phyloP scores from a whole-genome alignment of 192 early-diverging fungal species.

The Piromyces finnis region DNA sequence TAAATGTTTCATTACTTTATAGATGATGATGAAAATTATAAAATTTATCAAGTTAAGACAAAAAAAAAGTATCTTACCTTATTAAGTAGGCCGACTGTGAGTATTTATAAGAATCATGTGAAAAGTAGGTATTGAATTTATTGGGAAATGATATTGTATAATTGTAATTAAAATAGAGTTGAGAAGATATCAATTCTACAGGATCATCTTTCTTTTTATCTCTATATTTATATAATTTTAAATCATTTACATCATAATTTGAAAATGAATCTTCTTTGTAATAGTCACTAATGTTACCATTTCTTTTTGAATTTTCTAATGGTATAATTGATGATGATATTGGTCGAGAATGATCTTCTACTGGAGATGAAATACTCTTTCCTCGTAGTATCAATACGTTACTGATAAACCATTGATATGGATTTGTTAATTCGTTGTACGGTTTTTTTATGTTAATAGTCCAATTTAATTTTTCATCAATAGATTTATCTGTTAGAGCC shows the following conservation, averaged over 20 bases:
- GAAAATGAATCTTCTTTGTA: too few relatives aligned
- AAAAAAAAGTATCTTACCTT: background rate
- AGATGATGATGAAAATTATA: too few relatives aligned
- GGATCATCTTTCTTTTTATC: too few relatives aligned
- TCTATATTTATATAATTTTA: too few relatives aligned
- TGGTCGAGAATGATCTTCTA: too few relatives aligned
- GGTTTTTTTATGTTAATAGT: background rate
- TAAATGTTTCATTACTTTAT: too few relatives aligned
- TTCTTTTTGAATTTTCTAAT: too few relatives aligned
- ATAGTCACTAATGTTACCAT: too few relatives aligned
- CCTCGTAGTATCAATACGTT: background rate
- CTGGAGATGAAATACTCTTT: background rate
- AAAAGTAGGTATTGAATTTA: background rate
- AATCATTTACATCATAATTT: too few relatives aligned
- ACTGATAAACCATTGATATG: background rate
- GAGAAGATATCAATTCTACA: background rate
- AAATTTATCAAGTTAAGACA: too few relatives aligned
- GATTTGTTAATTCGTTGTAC: background rate
- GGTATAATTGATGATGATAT: too few relatives aligned
- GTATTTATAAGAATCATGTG: background rate
- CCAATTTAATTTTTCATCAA: conserved; percentile 3
- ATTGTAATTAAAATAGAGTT: background rate
- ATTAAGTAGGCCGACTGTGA: background rate
- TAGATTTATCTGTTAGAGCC: background rate
- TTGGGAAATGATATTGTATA: background rate